phyloP scores from a whole-genome alignment of 306 rosid genomes.

The Urtica urens region DNA sequence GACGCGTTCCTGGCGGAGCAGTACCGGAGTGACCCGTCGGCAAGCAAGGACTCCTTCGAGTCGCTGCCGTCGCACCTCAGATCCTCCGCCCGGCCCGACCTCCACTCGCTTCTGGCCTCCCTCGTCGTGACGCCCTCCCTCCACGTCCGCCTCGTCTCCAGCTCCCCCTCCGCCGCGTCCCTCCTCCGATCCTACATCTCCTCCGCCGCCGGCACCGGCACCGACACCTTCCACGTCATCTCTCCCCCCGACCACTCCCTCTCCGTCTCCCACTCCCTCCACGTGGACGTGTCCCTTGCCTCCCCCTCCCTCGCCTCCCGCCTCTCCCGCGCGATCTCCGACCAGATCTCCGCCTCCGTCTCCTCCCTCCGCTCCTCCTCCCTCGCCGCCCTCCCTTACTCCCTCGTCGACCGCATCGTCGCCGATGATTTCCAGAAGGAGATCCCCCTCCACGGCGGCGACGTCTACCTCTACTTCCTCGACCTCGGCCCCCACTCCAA shows the following conservation, averaged over 20 bases:
- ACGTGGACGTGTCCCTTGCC: constrained; percentile 52
- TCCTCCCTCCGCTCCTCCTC: constrained; percentile 52
- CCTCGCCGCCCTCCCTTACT: constrained; percentile 37
- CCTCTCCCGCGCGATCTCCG: constrained; percentile 38
- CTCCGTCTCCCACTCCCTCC: constrained; percentile 48
- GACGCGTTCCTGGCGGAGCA: constrained; percentile 47
- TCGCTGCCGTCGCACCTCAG: constrained; percentile 47
- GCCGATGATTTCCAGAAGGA: constrained; percentile 34
- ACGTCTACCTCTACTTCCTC: constrained; percentile 58
- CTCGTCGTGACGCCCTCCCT: constrained; percentile 51
- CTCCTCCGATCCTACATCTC: constrained; percentile 51
- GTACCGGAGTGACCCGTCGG: constrained; percentile 50
- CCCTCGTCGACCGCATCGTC: constrained; percentile 40
- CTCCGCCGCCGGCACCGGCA: constrained; percentile 48
- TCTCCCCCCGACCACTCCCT: constrained; percentile 47
- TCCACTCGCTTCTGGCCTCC: constrained; percentile 52
- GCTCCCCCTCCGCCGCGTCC: constrained; percentile 46
- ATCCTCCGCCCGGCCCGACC: constrained; percentile 47
- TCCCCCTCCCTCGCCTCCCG: constrained; percentile 39
- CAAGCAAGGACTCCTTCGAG: constrained; percentile 64
- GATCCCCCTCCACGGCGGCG: constrained; percentile 43
- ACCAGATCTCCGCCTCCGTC: constrained; percentile 28
- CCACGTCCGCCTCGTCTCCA: constrained; percentile 46
- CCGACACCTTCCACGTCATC: constrained; percentile 67
- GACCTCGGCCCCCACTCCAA: constrained; percentile 46